Evolutionary conservation across 179 eudicot species (phyloP).

Genomic region (Pouteria campechiana): DNA sequence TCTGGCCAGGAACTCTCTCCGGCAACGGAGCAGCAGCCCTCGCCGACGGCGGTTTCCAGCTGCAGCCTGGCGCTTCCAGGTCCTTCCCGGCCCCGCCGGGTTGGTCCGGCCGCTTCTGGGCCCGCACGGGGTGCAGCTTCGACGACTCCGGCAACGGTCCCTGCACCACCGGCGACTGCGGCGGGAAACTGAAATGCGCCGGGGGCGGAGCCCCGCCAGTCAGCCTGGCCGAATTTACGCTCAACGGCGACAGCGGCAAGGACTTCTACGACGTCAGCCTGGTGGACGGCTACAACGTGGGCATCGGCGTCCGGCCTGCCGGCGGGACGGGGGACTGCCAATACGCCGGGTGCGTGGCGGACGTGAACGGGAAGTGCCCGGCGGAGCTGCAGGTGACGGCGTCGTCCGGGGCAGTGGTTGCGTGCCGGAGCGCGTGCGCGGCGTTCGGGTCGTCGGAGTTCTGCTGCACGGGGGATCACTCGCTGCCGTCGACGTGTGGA

Average conservation of each 20-base stretch:
- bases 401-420: conserved; percentile 22
- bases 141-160: conserved; percentile 30
- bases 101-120: conserved; percentile 91
- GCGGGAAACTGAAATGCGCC: conserved; percentile 26
- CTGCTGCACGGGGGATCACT: conserved; percentile 57
- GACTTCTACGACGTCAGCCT: conserved; percentile 87
- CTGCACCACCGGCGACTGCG: conserved; percentile 71
- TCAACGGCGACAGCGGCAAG: conserved; percentile 17
- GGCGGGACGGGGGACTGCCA: conserved; percentile 43
- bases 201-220: conserved; percentile 71
- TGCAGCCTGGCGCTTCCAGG: conserved; percentile 31
- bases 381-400: conserved; percentile 26
- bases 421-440: conserved; percentile 66
- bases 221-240: conserved; percentile 56
- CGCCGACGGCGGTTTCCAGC: conserved; percentile 39
- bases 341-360: conserved; percentile 54
- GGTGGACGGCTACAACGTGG: conserved; percentile 74
- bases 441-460: conserved; percentile 43
- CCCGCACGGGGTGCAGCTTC: conserved; percentile 61
- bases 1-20: conserved; percentile 73
- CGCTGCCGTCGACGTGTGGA: conserved; percentile 42
- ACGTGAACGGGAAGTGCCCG: conserved; percentile 50
- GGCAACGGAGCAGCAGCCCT: conserved; percentile 31
- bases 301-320: conserved; percentile 32
- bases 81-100: conserved; percentile 39